Base-by-base conservation (phyloP, 2,329 filamentous ascomycete species). In the Aspergillus fumigatus region DNA sequence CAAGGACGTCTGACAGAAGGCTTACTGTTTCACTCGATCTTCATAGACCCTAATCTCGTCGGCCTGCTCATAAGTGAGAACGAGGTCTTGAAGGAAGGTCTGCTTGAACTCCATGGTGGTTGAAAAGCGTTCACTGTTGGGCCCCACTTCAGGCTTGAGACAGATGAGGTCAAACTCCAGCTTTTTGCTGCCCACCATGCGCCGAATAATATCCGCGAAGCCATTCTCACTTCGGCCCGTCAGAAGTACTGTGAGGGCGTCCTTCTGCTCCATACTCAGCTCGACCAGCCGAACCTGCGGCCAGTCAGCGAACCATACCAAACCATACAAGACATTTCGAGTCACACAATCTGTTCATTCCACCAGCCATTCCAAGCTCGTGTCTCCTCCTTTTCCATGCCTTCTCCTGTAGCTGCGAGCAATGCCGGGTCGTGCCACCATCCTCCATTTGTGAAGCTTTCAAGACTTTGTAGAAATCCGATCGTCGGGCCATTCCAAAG, bases 401-500 rank as follows among this genome's bases (percentile, higher is more conserved):
- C 94, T 56, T 91, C 83, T 52, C 94, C 94, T 1, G 92, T 96
- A 1, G 92, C 87, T 10, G 88, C 85, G 25, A 99, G 85, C 60
- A 99, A 92, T 61, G 85, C 85, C 47, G 85, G 84, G 69, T 97
- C 92, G 74, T 99, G 94, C 94, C 94, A 99, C 94, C 94, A 99
- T 60, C 93, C 92, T 62, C 92, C 93, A 63, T 88, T 89, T 59
- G 86, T 78, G 65, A 97, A 90, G 52, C 84, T 81, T 62, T 95
- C 89, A 62, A 89, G 87, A 49, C 82, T 86, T 58, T 89, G 86
- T 10, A 99, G 80, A 58, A 86, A 82, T 50, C 91, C 90, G 51
- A 96, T 85, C 0, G 91, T 93, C 32, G 82, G 79, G 1, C 84
- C 84, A 63, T 88, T 88, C 94, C 94, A 99, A 69, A 99, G 74